A percentile compares a stretch with the other conserved stretches of the same genome.
Conservation (phyloP, 805 yeast species). For the Candida coleopterorum region DNA sequence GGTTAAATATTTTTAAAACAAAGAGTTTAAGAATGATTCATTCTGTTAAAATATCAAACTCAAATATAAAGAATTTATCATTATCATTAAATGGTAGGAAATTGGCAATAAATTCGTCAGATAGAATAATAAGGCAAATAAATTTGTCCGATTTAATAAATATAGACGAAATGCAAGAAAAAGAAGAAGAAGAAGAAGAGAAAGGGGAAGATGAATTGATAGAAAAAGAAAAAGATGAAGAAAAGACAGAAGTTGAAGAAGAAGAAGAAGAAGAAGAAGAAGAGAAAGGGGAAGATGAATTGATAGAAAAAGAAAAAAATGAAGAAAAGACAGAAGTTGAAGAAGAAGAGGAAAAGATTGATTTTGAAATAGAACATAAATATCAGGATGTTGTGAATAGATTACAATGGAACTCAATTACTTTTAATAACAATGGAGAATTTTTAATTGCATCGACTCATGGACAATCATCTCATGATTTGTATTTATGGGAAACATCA, state of each 20-base stretch:
- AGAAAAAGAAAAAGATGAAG: conserved; percentile 7
- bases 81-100: conserved; percentile 56
- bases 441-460: conserved; percentile 85
- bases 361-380: conserved; percentile 66
- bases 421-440: conserved; percentile 70
- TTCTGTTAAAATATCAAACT: conserved; percentile 54
- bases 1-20: conserved; percentile 49
- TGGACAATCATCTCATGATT: conserved; percentile 78
- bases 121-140: conserved; percentile 66
- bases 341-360: conserved; percentile 33
- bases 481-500: conserved; percentile 88
- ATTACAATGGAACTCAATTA: conserved; percentile 81
- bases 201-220: too few species aligned
- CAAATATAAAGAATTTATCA: conserved; percentile 66
- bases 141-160: conserved; percentile 41
- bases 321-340: conserved; percentile 34
- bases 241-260: too few species aligned
- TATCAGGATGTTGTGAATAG: conserved; percentile 89
- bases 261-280: conserved; percentile 41
- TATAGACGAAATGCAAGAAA: not conserved
- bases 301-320: conserved; percentile 7
- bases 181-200: too few species aligned
- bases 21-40: conserved; percentile 30
- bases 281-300: too few species aligned
- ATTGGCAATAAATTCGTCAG: conserved; percentile 72